Base-by-base conservation (phyloP, 805 yeast genomes). In the Henningerozyma blattae region DNA sequence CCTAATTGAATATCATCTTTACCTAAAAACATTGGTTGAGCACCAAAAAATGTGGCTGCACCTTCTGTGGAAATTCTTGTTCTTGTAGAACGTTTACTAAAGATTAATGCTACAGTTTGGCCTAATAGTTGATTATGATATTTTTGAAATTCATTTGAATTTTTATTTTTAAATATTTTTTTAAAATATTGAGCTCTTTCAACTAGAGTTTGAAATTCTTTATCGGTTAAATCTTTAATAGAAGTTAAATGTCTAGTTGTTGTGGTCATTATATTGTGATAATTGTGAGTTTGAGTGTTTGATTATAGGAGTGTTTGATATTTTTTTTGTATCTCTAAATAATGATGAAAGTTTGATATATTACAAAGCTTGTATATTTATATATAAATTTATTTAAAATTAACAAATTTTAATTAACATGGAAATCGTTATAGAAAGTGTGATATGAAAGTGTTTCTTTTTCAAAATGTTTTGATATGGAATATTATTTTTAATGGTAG, bases 1-100 rank as follows among this genome's bases (percentile, higher is more conserved):
- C 98, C 98, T 36, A 91, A 65, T 59, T 91, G 98, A 53, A 91
- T 91, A 48, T 91, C 98, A 46, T 87, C 95, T 47, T 81, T 85
- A 33, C 98, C 97, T 44, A 91, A 66, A 51, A 91, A 91, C 91
- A 91, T 81, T 10, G 98, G 95, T 47, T 79, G 91, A 5, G 87
- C 97, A 15, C 97, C 97, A 45, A 89, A 81, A 54, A 80, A 86
- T 2, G 82, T 70, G 10, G 87, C 82, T 13, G 98, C 98, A 33
- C 94, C 96, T 56, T 91, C 98, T 9, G 87, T 69, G 17, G 95
- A 85, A 26, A 91, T 73, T 59, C 98, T 75, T 17, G 98, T 91
- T 59, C 98, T 72, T 17, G 98, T 91, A 5, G 95, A 84, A 58
- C 98, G 75, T 56, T 91, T 91, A 37, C 85, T 71, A 59, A 91